Evolutionary conservation across 768 basidiomycete genomes (phyloP).

Genomic region (Gyrodon lividus): DNA sequence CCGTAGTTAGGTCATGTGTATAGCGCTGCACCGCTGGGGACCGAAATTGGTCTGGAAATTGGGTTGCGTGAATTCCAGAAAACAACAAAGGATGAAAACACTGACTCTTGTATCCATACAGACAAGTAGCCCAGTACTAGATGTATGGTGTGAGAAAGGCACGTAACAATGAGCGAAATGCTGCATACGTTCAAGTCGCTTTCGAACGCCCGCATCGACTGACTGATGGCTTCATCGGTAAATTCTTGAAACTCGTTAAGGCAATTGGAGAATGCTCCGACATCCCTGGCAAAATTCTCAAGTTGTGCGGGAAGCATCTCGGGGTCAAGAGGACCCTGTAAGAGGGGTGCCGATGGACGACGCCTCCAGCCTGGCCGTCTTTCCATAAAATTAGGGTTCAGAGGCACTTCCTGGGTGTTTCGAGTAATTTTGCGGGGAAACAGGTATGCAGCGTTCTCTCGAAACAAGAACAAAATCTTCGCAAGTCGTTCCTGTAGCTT

Average conservation of each 20-base stretch:
- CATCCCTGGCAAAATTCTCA: conserved; percentile 43
- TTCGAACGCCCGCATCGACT: conserved; percentile 46
- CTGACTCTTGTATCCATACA: conserved; percentile 44
- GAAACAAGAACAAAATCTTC: conserved; percentile 49
- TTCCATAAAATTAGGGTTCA: conserved; percentile 33
- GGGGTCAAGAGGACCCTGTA: conserved; percentile 41
- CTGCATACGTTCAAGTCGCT: conserved; percentile 43
- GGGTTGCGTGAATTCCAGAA: background rate
- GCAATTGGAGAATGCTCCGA: conserved; percentile 46
- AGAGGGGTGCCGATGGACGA: conserved; percentile 36
- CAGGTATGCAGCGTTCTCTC: conserved; percentile 52
- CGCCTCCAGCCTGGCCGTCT: conserved; percentile 30
- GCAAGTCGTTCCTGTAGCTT: conserved; percentile 48
- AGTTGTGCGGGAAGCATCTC: conserved; percentile 48
- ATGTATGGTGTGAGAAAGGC: background rate
- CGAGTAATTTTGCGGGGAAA: conserved; percentile 46
- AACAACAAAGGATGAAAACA: background rate
- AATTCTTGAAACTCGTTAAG: conserved; percentile 57
- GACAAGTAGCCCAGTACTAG: conserved; percentile 51
- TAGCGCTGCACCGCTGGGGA: conserved; percentile 52
- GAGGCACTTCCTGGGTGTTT: conserved; percentile 34
- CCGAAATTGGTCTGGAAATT: conserved; percentile 44
- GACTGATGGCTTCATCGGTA: conserved; percentile 48
- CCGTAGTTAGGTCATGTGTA: conserved; percentile 45
- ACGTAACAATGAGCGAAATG: background rate